Base-by-base conservation (phyloP, 1,284 basidiomycete species). In the Cystobasidiaceae sp. region DNA sequence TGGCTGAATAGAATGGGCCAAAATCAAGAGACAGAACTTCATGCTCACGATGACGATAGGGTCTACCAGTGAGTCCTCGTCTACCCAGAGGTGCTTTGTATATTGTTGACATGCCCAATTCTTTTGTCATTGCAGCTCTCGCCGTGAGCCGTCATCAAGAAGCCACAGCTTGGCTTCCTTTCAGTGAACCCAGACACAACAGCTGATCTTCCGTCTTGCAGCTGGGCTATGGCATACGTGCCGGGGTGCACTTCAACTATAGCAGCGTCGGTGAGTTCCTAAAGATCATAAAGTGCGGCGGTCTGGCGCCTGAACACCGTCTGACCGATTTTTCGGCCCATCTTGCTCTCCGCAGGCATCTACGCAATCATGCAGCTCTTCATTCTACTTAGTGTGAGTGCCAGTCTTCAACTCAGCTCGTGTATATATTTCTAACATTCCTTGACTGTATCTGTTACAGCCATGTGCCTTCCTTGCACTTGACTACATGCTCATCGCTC, bases 401-500 rank as follows among this genome's bases (percentile, higher is more conserved):
- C 15, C 2, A 51, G 21, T 21, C 17, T 43, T 41, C 0, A 4
- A n/a, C 4, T n/a, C 6, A 5, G 9, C 30, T 37, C 5, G 21
- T 41, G n/a, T 32, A n/a, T 44, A 21, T 25, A 15, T 28, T 13
- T 21, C 4, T 4, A 30, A 2, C 3, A 39, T 30, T 59, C n/a
- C 15, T n/a, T 64, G 11, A 15, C 21, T 28, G 1, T 43, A 17
- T 23, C 34, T 37, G n/a, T n/a, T n/a, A 0, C 46, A 70, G 66
- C 70, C 70, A 6, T 71, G 71, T 51, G 65, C 68, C 1, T 71
- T 71, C 62, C 56, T 72, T 8, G 70, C 70, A 0, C 45, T 59
- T n/a, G 66, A 70, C 43, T 72, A 67, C 54, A 70, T 43, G 64
- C 65, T 33, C 27, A 61, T 23, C 19, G 52, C 19, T 8, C 39